Conservation (phyloP, 2,329 filamentous ascomycete genomes). For the Fusarium coicis region DNA sequence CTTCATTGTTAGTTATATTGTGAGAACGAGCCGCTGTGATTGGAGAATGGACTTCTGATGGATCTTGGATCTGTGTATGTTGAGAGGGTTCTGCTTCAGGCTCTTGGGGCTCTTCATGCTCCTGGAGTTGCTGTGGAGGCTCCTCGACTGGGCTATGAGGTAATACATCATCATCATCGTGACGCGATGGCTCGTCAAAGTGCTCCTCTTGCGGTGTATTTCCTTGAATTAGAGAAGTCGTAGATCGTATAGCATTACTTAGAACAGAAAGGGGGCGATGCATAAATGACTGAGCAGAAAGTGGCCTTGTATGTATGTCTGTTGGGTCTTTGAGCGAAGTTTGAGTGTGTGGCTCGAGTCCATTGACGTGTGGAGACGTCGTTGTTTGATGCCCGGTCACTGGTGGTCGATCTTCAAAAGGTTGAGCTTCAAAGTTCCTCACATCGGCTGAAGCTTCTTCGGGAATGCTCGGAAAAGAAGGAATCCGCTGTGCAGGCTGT, state of each 20-base stretch:
- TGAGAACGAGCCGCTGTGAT: slow-evolving; percentile 1
- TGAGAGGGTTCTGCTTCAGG: slow-evolving; percentile 1
- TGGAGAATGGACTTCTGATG: slow-evolving; percentile 2
- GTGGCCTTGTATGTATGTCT: neutral
- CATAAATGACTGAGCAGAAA: slow-evolving; percentile 19
- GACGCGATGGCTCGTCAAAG: neutral
- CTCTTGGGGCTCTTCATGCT: neutral
- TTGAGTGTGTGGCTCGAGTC: slow-evolving; percentile 6
- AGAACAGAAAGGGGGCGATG: slow-evolving; percentile 18
- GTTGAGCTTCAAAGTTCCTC: slow-evolving; percentile 20
- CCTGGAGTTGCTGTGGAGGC: neutral
- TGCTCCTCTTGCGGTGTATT: neutral
- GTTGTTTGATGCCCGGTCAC: neutral
- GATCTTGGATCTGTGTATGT: neutral
- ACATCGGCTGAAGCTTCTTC: slow-evolving; percentile 27
- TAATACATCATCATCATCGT: neutral
- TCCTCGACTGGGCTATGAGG: slow-evolving; percentile 2
- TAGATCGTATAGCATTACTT: slow-evolving; percentile 15
- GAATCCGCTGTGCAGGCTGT: slow-evolving; percentile 14
- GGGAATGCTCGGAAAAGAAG: slow-evolving; percentile 23
- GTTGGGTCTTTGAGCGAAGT: slow-evolving; percentile 11
- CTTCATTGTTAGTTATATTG: slow-evolving; percentile 7
- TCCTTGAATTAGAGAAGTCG: slow-evolving; percentile 9
- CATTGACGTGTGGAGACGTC: slow-evolving; percentile 14
- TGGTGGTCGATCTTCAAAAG: slow-evolving; percentile 15